Conservation (phyloP, 1,139 yeast genomes). For the Protomyces pachydermus region DNA sequence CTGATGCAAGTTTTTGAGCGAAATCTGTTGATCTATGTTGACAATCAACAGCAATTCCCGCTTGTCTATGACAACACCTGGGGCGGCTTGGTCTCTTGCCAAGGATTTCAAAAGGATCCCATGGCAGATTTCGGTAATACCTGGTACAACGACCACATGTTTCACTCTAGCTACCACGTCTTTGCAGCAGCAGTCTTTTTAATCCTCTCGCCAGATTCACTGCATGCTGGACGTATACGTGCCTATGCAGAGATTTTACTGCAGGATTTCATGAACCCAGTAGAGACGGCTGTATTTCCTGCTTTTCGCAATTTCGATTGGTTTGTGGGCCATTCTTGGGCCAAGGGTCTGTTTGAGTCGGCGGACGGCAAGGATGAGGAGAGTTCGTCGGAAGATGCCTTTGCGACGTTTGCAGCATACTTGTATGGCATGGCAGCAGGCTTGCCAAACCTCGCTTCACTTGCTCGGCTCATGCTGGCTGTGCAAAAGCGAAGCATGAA, state of each 20-base stretch:
- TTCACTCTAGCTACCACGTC: conserved; percentile 72
- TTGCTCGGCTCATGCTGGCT: conserved; percentile 70
- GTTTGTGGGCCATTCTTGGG: conserved; percentile 84
- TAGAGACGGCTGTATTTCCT: conserved; percentile 62
- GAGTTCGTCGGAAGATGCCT: conserved; percentile 60
- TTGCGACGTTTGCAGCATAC: conserved; percentile 75
- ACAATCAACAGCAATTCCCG: conserved; percentile 54
- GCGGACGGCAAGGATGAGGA: conserved; percentile 80
- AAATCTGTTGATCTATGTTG: conserved; percentile 50
- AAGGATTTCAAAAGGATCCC: conserved; percentile 46
- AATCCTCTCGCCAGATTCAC: conserved; percentile 51
- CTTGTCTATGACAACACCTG: conserved; percentile 64
- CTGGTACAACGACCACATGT: conserved; percentile 73
- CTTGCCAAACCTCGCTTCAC: conserved; percentile 60
- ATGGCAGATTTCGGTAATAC: conserved; percentile 61
- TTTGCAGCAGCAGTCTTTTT: conserved; percentile 73
- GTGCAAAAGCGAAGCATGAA: conserved; percentile 59
- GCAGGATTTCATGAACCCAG: conserved; percentile 75
- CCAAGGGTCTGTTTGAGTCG: conserved; percentile 63
- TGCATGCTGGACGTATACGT: background rate
- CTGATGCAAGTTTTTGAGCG: conserved; percentile 50
- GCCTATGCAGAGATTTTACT: conserved; percentile 58
- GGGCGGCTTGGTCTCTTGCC: conserved; percentile 61
- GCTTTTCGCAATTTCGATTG: conserved; percentile 76
- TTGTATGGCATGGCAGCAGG: conserved; percentile 70